These are phyloP conservation scores for Botrytis cinerea DNA, from an alignment of 2,329 filamentous ascomycete species.

Conservation along the genomic window DNA sequence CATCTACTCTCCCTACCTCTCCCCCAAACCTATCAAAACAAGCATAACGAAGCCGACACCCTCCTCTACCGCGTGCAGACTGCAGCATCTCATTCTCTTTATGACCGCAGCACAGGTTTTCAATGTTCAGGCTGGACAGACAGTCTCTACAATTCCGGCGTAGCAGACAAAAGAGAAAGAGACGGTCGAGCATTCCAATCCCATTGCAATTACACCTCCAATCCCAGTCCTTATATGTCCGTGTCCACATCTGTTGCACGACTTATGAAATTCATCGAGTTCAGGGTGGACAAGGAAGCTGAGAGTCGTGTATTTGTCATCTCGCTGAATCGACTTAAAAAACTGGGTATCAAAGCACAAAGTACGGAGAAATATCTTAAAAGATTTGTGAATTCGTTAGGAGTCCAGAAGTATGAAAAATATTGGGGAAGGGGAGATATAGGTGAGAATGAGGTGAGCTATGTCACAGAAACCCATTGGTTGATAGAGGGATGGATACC, in stretches of 20 bases:
- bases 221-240: conserved; percentile 3
- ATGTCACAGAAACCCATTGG: conserved; percentile 15
- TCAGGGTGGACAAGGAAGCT: accelerated
- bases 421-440: no score
- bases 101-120: background rate
- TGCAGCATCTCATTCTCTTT: no score
- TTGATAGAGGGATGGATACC: conserved; percentile 3
- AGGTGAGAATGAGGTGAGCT: no score
- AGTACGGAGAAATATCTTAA: background rate
- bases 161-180: background rate
- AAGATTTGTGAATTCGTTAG: background rate
- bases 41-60: background rate
- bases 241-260: background rate
- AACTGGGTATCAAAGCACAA: background rate
- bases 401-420: no score
- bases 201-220: background rate
- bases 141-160: background rate
- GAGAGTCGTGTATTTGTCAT: background rate
- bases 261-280: background rate
- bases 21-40: accelerated
- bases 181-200: background rate
- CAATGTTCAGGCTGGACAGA: background rate
- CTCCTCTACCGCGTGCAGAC: background rate
- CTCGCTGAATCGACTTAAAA: background rate
- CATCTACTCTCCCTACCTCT: background rate